Evolutionary conservation across 805 yeast genomes (phyloP), one percentile per base, ranked within the genome.

Genomic region (Blastobotrys americana): DNA sequence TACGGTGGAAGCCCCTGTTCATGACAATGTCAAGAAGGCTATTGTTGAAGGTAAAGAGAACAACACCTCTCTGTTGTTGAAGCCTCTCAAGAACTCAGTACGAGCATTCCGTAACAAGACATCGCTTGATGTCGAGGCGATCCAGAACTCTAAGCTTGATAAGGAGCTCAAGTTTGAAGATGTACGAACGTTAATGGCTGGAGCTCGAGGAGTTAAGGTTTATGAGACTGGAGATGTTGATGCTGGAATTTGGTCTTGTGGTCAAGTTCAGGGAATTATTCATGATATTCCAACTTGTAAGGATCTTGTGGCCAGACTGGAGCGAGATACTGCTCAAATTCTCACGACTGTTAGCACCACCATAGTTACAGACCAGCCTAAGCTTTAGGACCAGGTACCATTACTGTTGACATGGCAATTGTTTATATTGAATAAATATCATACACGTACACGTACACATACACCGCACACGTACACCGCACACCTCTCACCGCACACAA

Each of bases 201-300:
- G 65, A 10, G 48, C 45, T 2, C 47, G 58, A 8, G 65, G 65
- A 20, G 47, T 49, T 17, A 42, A 46, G 38, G 64, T 57, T 15
- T 60, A 60, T 42, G 46, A 41, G 34, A 55, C 52, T 33, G 65
- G 65, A 20, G 61, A 61, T 39, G 44, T 50, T 10, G 51, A 61
- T 19, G 46, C 45, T 3, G 65, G 65, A 4, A 55, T 61, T 45
- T 61, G 65, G 65, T 53, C 64, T 4, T 39, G 52, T 19, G 65
- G 65, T 19, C 59, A 58, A 49, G 44, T 51, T 9, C 49, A 45
- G 18, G 65, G 62, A 10, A 45, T 59, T 8, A 59, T 61, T 42
- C 25, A 56, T 23, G 65, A 61, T 41, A 49, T 60, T 33, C 65
- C 64, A 20, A 54, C 60, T 15, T 61, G 65, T 49, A 38, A 52